phyloP scores from a whole-genome alignment of 768 basidiomycete species.

The Auricularia cornea region DNA sequence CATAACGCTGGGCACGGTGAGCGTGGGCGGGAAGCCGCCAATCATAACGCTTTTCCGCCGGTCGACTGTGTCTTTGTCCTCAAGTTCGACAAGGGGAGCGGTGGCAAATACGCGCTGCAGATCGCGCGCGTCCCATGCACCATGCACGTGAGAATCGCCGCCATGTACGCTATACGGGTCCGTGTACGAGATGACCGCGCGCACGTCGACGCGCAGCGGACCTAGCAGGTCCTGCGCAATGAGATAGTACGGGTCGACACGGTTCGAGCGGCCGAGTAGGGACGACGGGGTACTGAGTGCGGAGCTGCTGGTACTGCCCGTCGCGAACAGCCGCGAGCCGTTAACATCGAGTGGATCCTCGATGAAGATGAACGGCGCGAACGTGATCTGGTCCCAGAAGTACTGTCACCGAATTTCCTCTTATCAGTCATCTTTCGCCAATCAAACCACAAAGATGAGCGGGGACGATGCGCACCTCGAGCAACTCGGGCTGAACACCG shows the following conservation, averaged over 20 bases:
- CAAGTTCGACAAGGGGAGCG: constrained; percentile 51
- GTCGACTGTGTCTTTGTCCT: constrained; percentile 7
- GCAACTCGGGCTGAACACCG: constrained; percentile 70
- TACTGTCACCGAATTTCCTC: constrained; percentile 40
- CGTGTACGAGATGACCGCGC: constrained; percentile 43
- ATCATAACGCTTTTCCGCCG: constrained; percentile 3
- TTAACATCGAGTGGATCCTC: constrained; percentile 78
- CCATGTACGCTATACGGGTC: constrained; percentile 57
- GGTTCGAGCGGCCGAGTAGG: constrained; percentile 48
- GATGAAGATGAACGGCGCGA: constrained; percentile 93
- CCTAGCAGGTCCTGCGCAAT: constrained; percentile 69
- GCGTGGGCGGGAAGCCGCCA: constrained; percentile 20
- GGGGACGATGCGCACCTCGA: constrained; percentile 75
- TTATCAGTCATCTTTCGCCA: constrained; percentile 5
- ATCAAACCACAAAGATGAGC: not conserved
- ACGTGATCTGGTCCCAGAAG: constrained; percentile 94
- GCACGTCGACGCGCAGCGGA: constrained; percentile 61
- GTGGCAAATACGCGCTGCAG: constrained; percentile 56
- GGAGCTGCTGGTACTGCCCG: constrained; percentile 17
- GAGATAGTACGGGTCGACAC: constrained; percentile 87
- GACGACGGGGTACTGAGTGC: constrained; percentile 16
- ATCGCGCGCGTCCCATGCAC: constrained; percentile 59
- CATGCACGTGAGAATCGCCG: constrained; percentile 38
- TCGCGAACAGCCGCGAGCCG: constrained; percentile 35
- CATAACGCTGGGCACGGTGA: constrained; percentile 7